Base-by-base conservation (phyloP, 192 early-diverging fungal species). In the Coemansia sp. region DNA sequence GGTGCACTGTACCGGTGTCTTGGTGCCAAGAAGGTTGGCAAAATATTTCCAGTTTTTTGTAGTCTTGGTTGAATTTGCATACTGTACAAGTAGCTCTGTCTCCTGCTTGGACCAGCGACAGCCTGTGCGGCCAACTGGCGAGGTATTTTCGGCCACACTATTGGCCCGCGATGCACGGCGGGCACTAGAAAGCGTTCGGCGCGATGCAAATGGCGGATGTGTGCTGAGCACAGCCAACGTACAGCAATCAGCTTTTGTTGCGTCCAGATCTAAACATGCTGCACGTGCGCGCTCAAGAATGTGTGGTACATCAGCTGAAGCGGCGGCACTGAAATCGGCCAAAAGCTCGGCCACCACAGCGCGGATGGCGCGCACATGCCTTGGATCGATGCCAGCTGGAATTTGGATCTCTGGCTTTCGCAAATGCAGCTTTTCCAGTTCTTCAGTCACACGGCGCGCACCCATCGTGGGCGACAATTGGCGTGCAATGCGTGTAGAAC, bases 401-500 rank as follows among this genome's bases (percentile, higher is more conserved):
- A 61, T 32, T 53, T 52, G 24, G 16, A 52, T 52, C 47, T 50
- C 60, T 1, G 53, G 62, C 62, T 43, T 24, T 7, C 62, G 50
- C 18, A 50, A 37, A 9, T 26, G 3, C 22, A 39, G 27, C 7
- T 24, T 39, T 20, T 35, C 52, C 20, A 64, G 32, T 3, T 22
- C 62, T 7, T 19, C 24, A 7, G 12, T 16, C 12, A 57, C 60
- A 11, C 60, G 50, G 18, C 54, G 43, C 4, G 62, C 41, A 32
- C 59, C 62, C 58, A 71, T 59, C 1, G 62, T 64, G 6, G 71
- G 65, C 54, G 73, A 75, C 39, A 75, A 60, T 10, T 69, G 58
- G 13, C 67, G 59, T 3, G 73, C 73, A 32, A 75, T 75, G 39
- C 51, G 23, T 7, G 32, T 51, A 35, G 61, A 19, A 9, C 38